Percentiles rank a stretch among this genome's conserved stretches.
Conservation (phyloP, 2,329 filamentous ascomycete genomes). For the Cercospora sojina region DNA sequence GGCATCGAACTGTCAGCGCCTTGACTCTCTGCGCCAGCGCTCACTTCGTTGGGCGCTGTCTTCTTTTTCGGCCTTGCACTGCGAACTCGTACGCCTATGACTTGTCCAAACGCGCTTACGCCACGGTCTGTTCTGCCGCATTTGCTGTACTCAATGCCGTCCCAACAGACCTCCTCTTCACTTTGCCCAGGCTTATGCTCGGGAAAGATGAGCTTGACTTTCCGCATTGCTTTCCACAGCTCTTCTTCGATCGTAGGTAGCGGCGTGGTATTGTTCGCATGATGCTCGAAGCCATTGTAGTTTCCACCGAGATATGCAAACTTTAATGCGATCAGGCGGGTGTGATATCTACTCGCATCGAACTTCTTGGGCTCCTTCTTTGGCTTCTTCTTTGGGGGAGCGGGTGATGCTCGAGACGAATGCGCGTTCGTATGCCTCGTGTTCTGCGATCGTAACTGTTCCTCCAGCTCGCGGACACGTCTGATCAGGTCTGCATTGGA, state of each 20-base stretch:
- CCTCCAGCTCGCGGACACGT: conserved; percentile 67
- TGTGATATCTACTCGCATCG: conserved; percentile 77
- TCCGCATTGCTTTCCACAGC: conserved; percentile 85
- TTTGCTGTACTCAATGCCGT: conserved; percentile 87
- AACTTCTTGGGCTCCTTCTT: conserved; percentile 53
- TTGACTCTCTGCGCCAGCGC: conserved; percentile 19
- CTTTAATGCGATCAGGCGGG: conserved; percentile 84
- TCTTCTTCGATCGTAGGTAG: conserved; percentile 87
- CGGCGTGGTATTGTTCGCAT: conserved; percentile 65
- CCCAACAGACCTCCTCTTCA: conserved; percentile 67
- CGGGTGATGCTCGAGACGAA: conserved; percentile 16
- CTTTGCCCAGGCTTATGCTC: conserved; percentile 38
- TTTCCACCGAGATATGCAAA: conserved; percentile 87
- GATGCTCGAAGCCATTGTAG: conserved; percentile 92
- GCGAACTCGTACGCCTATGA: conserved; percentile 77
- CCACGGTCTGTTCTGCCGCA: conserved; percentile 90
- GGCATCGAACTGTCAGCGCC: conserved; percentile 20
- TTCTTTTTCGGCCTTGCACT: conserved; percentile 64
- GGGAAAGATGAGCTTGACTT: conserved; percentile 77
- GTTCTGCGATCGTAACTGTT: conserved; percentile 56
- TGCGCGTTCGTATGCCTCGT: conserved; percentile 33
- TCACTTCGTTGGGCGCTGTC: conserved; percentile 7
- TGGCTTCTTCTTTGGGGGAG: conserved; percentile 32
- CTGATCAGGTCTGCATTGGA: conserved; percentile 66
- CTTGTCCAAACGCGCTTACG: conserved; percentile 95